Base-by-base conservation (phyloP, 257 asterid species). In the Capsicum rhomboideum region DNA sequence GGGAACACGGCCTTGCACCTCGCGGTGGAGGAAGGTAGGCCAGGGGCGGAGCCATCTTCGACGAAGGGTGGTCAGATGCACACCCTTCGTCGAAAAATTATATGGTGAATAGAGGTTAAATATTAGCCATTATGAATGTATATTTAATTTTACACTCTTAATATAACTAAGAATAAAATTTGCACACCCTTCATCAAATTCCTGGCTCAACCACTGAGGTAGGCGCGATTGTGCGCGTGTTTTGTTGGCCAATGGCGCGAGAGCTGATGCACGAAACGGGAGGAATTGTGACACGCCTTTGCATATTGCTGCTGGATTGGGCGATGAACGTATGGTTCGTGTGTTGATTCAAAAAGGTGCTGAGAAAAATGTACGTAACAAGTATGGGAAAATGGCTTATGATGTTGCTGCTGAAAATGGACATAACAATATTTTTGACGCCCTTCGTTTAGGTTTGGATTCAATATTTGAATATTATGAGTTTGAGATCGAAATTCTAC, bases 401-500 rank as follows among this genome's bases (percentile, higher is more conserved):
- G 98, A 93, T 53, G 90, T 93, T 10, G 98, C 97, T 2, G 97
- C 94, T 1, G 97, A 94, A 82, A 85, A 89, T 50, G 98, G 98
- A n/a, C 91, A 93, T 78, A 40, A 84, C 0, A 87, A 87, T 83
- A 91, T 94, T 23, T 94, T 90, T 69, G 97, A 94, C 12, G 90
- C 88, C 2, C 94, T 94, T 4, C 91, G 90, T 13, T 79, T 94
- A 8, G 97, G 80, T 72, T 44, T 0, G 23, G 13, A 31, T 37
- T 34, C 93, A 4, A 93, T 14, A 37, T 68, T 68, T 37, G 17
- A 68, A 68, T 34, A 34, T 37, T 37, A 20, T 69, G 52, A 37
- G 29, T 69, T 69, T 4, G 28, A 37, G 29, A 37, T 37, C 1
- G 13, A 34, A 17, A 69, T 37, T 9, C 0, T 69, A 69, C 4